A percentile compares a stretch with the other conserved stretches of the same genome.
Evolutionary conservation across 208 protist species (phyloP).

Genomic region (Angomonas ambiguus): DNA sequence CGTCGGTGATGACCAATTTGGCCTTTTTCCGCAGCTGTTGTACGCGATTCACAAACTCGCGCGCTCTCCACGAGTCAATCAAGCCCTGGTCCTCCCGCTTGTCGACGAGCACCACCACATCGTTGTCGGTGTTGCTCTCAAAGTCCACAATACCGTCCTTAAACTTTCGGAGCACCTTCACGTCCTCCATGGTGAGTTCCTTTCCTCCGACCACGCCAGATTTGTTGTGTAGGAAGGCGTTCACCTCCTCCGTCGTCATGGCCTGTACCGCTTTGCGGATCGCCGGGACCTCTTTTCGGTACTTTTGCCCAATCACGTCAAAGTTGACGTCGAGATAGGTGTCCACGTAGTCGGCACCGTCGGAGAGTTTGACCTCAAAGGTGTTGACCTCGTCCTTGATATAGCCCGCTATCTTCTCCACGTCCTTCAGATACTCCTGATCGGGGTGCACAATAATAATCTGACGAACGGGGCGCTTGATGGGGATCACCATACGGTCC

Average conservation of each 20-base stretch:
- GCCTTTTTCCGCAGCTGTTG: constrained; percentile 98
- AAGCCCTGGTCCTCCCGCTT: constrained; percentile 76
- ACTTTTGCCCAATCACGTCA: constrained; percentile 76
- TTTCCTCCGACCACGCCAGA: constrained; percentile 51
- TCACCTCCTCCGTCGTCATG: constrained; percentile 50
- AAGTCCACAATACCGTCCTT: constrained; percentile 81
- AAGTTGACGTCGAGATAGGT: constrained; percentile 90
- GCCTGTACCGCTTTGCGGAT: constrained; percentile 81
- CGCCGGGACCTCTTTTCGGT: constrained; percentile 76
- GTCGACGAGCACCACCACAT: constrained; percentile 90
- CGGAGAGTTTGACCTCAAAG: constrained; percentile 74
- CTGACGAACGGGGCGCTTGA: constrained; percentile 90
- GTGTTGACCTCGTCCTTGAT: constrained; percentile 93
- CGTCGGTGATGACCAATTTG: constrained; percentile 65
- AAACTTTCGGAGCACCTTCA: constrained; percentile 85
- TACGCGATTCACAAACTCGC: constrained; percentile 93
- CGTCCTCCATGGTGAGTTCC: constrained; percentile 74
- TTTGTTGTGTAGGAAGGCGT: constrained; percentile 43
- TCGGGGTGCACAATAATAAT: constrained; percentile 88
- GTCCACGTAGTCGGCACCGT: constrained; percentile 73
- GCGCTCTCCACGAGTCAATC: constrained; percentile 83
- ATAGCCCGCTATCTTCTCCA: constrained; percentile 74
- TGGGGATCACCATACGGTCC: constrained; percentile 89
- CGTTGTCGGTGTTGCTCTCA: constrained; percentile 84
- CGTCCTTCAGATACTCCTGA: constrained; percentile 60